Evolutionary conservation across 2,329 filamentous ascomycete genomes (phyloP).

Genomic region (Stagonosporopsis cucurbitacearum): DNA sequence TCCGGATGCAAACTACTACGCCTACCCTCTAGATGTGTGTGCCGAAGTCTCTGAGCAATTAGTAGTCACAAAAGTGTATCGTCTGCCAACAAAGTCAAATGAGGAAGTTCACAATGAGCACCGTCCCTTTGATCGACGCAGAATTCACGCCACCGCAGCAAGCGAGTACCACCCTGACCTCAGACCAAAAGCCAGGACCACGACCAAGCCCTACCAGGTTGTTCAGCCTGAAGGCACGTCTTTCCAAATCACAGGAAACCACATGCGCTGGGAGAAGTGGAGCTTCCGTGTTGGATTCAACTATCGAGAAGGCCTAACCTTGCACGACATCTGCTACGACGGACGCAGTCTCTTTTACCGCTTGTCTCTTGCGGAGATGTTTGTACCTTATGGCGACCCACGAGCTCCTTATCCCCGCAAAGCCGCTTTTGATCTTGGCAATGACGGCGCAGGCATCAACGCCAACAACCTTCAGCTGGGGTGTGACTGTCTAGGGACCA

Average conservation of each 20-base stretch:
- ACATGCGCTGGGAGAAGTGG: constrained; percentile 54
- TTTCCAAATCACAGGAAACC: constrained; percentile 27
- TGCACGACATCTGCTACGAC: constrained; percentile 52
- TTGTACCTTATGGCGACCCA: constrained; percentile 54
- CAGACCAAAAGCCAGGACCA: constrained; percentile 15
- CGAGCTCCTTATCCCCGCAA: constrained; percentile 53
- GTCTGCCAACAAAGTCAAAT: constrained; percentile 53
- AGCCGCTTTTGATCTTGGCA: constrained; percentile 54
- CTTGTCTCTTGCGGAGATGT: constrained; percentile 53
- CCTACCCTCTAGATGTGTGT: constrained; percentile 62
- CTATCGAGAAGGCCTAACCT: constrained; percentile 53
- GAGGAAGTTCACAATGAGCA: constrained; percentile 48
- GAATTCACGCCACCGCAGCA: constrained; percentile 45
- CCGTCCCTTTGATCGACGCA: constrained; percentile 51
- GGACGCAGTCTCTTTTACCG: constrained; percentile 52
- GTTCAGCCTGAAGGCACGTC: constrained; percentile 36
- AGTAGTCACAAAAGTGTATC: constrained; percentile 58
- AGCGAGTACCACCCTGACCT: constrained; percentile 37
- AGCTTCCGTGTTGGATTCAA: constrained; percentile 54
- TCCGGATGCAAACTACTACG: constrained; percentile 63
- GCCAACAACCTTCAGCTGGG: constrained; percentile 54
- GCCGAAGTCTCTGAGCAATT: constrained; percentile 60
- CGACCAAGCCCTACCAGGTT: constrained; percentile 30
- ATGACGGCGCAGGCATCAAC: constrained; percentile 52
- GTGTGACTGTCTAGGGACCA: constrained; percentile 52